Evolutionary conservation across 768 basidiomycete genomes (phyloP).

Genomic region (Hygrophorus pudorinus): DNA sequence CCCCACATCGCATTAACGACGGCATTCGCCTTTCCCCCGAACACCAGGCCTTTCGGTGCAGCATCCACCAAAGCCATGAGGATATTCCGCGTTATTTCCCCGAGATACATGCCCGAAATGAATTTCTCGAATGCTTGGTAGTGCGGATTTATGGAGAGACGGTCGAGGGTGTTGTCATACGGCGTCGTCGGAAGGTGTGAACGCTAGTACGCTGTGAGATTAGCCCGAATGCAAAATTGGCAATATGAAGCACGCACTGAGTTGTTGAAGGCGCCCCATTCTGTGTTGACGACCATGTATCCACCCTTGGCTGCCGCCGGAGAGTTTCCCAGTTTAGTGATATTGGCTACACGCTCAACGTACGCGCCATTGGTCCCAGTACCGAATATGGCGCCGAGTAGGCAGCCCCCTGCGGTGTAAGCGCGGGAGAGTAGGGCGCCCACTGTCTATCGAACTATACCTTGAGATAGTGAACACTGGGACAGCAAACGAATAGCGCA

Average conservation of each 20-base stretch:
- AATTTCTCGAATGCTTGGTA: conserved; percentile 97
- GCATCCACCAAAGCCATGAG: conserved; percentile 77
- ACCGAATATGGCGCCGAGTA: conserved; percentile 89
- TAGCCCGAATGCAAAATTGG: background rate
- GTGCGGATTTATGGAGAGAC: conserved; percentile 87
- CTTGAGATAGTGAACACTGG: background rate
- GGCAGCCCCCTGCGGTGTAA: conserved; percentile 86
- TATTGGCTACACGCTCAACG: conserved; percentile 79
- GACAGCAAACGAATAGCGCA: conserved; percentile 21
- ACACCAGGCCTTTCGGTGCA: conserved; percentile 60
- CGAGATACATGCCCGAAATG: conserved; percentile 98
- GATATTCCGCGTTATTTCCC: conserved; percentile 84
- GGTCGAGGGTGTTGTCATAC: conserved; percentile 87
- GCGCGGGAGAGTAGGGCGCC: conserved; percentile 89
- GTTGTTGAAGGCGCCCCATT: conserved; percentile 99
- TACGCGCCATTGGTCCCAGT: conserved; percentile 99
- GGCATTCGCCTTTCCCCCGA: conserved; percentile 66
- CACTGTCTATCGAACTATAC: conserved; percentile 56
- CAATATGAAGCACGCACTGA: conserved; percentile 37
- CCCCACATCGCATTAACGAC: conserved; percentile 87
- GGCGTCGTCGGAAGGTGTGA: conserved; percentile 73
- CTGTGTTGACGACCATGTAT: conserved; percentile 92
- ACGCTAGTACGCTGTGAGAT: background rate
- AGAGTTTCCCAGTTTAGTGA: conserved; percentile 70
- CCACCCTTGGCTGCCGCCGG: conserved; percentile 47